A percentile compares a stretch with the other conserved stretches of the same genome.
These are phyloP conservation scores for Apiospora saccharicola DNA, from an alignment of 2,329 filamentous ascomycete species.

Conservation along the genomic window DNA sequence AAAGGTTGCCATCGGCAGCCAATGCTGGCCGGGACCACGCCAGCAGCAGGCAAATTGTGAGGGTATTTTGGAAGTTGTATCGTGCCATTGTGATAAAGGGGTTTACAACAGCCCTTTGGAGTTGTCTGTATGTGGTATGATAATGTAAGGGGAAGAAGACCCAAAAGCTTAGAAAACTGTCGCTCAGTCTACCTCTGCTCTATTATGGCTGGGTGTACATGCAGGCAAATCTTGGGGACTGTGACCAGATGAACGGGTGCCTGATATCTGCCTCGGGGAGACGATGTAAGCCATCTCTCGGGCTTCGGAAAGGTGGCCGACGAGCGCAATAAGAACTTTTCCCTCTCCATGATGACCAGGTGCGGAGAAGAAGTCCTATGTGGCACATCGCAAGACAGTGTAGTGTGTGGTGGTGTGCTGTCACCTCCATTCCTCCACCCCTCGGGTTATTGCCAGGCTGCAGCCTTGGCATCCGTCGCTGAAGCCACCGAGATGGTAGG, in stretches of 20 bases:
- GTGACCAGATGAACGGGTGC: background rate
- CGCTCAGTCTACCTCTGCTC: background rate
- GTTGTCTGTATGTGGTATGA: background rate
- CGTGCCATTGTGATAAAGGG: background rate
- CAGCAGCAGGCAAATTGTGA: background rate
- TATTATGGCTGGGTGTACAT: background rate
- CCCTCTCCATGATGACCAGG: background rate
- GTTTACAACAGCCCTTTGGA: too few species aligned
- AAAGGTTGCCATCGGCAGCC: constrained; percentile 31
- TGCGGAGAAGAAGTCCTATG: background rate
- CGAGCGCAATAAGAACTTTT: background rate
- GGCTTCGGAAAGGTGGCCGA: background rate
- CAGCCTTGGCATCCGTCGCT: background rate
- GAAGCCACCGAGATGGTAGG: background rate
- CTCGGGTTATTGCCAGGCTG: constrained; percentile 2
- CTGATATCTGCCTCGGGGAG: background rate
- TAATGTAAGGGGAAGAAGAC: background rate
- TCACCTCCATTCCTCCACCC: background rate
- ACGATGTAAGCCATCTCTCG: background rate
- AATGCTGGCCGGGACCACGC: constrained; percentile 18
- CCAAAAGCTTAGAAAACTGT: background rate
- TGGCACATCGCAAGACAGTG: background rate
- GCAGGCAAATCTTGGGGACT: too few species aligned
- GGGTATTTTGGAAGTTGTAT: constrained; percentile 22
- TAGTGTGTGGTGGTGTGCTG: constrained; percentile 3